Percentiles rank a stretch among this genome's conserved stretches.
Evolutionary conservation across 768 basidiomycete species (phyloP).

Genomic region (Lactifluus rugatus): DNA sequence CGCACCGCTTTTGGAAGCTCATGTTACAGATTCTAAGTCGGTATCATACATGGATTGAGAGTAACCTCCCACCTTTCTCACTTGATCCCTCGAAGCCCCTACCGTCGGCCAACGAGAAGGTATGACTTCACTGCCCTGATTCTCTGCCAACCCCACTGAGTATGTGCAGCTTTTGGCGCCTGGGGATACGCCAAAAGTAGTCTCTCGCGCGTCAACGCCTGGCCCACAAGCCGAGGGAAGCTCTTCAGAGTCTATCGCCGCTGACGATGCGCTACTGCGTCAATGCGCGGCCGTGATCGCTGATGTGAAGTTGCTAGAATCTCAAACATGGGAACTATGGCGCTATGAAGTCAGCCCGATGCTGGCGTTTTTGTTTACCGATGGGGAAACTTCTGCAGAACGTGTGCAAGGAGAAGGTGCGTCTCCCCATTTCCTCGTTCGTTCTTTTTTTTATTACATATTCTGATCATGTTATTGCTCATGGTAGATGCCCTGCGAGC

Average conservation of each 20-base stretch:
- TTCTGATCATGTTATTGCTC: not conserved
- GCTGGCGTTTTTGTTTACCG: conserved; percentile 38
- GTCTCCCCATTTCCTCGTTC: conserved; percentile 5
- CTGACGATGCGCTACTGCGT: conserved; percentile 55
- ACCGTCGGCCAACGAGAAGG: conserved; percentile 26
- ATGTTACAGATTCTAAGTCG: conserved; percentile 64
- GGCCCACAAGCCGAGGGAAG: conserved; percentile 37
- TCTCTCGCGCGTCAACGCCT: conserved; percentile 46
- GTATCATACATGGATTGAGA: conserved; percentile 34
- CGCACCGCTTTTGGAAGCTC: conserved; percentile 82
- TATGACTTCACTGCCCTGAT: conserved; percentile 23
- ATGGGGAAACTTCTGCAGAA: conserved; percentile 24
- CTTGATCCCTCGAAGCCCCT: conserved; percentile 25
- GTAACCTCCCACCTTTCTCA: conserved; percentile 38
- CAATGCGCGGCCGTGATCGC: conserved; percentile 58
- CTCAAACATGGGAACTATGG: conserved; percentile 53
- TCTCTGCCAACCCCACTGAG: not conserved
- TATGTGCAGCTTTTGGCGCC: not conserved
- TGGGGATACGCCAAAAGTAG: conserved; percentile 4
- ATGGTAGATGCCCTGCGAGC: conserved; percentile 45
- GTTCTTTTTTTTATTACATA: not conserved
- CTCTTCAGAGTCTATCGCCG: conserved; percentile 43
- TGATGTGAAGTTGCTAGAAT: conserved; percentile 54
- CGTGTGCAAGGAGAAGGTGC: conserved; percentile 42
- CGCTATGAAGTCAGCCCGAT: conserved; percentile 52